Conservation (phyloP, 192 early-diverging fungal genomes). For the Gryganskiella cystojenkinii region DNA sequence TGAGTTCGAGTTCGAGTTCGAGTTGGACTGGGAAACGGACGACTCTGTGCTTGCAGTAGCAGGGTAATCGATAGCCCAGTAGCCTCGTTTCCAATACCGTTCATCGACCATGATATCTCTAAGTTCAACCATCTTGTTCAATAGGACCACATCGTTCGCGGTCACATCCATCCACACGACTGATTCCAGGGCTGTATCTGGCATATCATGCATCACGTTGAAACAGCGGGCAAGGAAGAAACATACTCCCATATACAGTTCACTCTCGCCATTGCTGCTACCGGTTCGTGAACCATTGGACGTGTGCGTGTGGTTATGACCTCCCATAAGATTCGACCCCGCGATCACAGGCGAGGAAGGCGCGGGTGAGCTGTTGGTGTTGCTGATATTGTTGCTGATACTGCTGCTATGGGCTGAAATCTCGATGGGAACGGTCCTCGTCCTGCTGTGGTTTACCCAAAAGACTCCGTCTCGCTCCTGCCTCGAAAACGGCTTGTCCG, state of each 20-base stretch:
- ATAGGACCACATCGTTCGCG: conserved; percentile 32
- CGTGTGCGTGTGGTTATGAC: no score
- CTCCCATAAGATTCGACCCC: no score
- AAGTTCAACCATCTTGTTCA: conserved; percentile 43
- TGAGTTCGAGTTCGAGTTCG: background rate
- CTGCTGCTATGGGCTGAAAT: no score
- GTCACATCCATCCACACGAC: conserved; percentile 54
- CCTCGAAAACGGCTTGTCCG: conserved; percentile 27
- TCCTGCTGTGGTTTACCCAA: no score
- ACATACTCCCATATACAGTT: conserved; percentile 41
- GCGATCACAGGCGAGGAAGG: no score
- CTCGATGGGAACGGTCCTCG: no score
- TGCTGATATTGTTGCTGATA: no score
- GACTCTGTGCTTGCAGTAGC: no score
- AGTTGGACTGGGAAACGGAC: no score
- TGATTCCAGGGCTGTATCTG: conserved; percentile 42
- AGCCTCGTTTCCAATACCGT: conserved; percentile 48
- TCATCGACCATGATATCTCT: conserved; percentile 52
- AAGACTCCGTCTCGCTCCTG: conserved; percentile 3
- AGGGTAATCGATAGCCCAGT: conserved; percentile 29
- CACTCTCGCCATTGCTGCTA: background rate
- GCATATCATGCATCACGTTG: conserved; percentile 53
- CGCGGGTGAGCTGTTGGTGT: no score
- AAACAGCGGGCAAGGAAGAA: conserved; percentile 49
- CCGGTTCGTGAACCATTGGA: no score